phyloP scores from a whole-genome alignment of 2,329 filamentous ascomycete genomes.

The Exophiala phaeomuriformis region DNA sequence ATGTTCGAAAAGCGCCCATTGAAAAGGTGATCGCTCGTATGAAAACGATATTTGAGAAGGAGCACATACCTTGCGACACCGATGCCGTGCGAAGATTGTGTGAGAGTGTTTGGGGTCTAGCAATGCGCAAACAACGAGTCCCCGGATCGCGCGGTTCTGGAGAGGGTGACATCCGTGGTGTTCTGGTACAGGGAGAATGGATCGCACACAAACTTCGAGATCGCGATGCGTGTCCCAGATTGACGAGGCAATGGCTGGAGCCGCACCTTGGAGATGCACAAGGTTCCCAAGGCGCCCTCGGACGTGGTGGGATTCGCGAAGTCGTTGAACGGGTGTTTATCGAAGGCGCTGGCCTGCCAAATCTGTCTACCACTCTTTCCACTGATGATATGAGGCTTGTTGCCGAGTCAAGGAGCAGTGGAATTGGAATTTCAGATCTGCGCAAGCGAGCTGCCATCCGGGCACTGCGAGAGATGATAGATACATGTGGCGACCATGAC shows the following conservation, averaged over 20 bases:
- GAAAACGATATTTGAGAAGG: slow-evolving; percentile 77
- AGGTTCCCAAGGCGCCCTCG: slow-evolving; percentile 50
- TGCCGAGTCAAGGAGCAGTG: slow-evolving; percentile 31
- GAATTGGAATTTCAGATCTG: slow-evolving; percentile 53
- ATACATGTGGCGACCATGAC: slow-evolving; percentile 56
- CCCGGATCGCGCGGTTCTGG: slow-evolving; percentile 40
- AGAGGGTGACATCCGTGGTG: slow-evolving; percentile 54
- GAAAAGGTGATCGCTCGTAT: slow-evolving; percentile 78
- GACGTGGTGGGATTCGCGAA: slow-evolving; percentile 56
- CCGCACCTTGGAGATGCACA: slow-evolving; percentile 49
- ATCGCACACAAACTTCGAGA: slow-evolving; percentile 53
- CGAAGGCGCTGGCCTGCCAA: slow-evolving; percentile 57
- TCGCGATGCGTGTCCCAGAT: slow-evolving; percentile 31
- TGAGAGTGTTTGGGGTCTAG: slow-evolving; percentile 59
- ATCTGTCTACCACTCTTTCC: slow-evolving; percentile 37
- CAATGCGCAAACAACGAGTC: slow-evolving; percentile 47
- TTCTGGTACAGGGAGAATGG: slow-evolving; percentile 60
- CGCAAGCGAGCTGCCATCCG: slow-evolving; percentile 54
- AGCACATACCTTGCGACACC: slow-evolving; percentile 78
- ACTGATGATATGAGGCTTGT: slow-evolving; percentile 34
- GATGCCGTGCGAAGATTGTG: slow-evolving; percentile 73
- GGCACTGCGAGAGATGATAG: slow-evolving; percentile 54
- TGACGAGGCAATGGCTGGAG: slow-evolving; percentile 56
- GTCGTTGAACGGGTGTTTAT: slow-evolving; percentile 60
- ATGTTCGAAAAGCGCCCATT: slow-evolving; percentile 79